Conservation (phyloP, 176 grass and related monocot genomes). For the Urochloa ruziziensis region DNA sequence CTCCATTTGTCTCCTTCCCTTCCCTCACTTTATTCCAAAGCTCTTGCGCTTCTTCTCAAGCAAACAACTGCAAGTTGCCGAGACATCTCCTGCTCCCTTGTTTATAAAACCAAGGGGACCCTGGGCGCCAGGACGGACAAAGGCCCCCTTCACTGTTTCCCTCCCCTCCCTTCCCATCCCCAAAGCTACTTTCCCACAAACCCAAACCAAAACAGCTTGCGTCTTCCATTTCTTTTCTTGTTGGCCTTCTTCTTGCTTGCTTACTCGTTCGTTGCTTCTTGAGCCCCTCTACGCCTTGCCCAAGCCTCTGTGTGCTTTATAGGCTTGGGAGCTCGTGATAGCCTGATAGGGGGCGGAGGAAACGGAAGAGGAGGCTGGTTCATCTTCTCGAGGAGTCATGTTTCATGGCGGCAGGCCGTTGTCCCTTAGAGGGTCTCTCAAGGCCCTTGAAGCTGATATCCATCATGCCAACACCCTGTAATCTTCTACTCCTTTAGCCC, state of each 20-base stretch:
- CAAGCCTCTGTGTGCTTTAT: conserved; percentile 19
- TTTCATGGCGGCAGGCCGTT: conserved; percentile 73
- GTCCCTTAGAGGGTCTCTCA: conserved; percentile 87
- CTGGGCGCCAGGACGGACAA: conserved; percentile 26
- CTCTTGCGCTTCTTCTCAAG: conserved; percentile 23
- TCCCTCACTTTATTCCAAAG: conserved; percentile 41
- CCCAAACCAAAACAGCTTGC: conserved; percentile 40
- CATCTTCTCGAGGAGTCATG: conserved; percentile 42
- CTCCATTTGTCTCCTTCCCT: conserved; percentile 40
- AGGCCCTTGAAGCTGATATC: conserved; percentile 96
- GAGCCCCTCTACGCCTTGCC: conserved; percentile 16
- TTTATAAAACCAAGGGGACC: conserved; percentile 42
- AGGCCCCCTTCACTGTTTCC: conserved; percentile 15
- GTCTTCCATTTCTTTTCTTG: conserved; percentile 39
- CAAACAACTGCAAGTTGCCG: conserved; percentile 27
- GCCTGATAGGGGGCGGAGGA: background rate
- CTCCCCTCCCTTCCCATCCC: background rate
- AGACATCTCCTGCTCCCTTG: conserved; percentile 22
- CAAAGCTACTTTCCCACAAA: conserved; percentile 36
- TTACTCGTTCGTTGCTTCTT: conserved; percentile 46
- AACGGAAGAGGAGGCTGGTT: background rate
- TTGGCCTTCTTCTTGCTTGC: conserved; percentile 39
- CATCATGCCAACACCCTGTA: conserved; percentile 99
- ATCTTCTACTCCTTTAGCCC: conserved; percentile 9
- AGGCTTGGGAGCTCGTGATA: conserved; percentile 21